Evolutionary conservation across 2,329 filamentous ascomycete genomes (phyloP).

Genomic region (Clonostachys rosea): DNA sequence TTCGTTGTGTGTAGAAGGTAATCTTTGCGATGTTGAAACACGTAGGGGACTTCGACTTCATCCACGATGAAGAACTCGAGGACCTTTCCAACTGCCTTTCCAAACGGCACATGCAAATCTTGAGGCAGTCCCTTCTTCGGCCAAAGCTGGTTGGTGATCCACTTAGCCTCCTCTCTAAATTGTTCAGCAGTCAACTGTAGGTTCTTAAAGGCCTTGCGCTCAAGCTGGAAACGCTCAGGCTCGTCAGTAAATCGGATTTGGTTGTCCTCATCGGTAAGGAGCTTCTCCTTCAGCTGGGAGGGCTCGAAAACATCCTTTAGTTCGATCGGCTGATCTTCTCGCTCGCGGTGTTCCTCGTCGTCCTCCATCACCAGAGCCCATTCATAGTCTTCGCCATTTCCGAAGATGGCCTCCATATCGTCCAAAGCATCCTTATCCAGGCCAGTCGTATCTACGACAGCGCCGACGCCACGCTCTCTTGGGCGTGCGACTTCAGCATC

Average conservation of each 20-base stretch:
- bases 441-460: constrained; percentile 73
- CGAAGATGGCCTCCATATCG: constrained; percentile 95
- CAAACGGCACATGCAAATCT: constrained; percentile 77
- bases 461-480: constrained; percentile 64
- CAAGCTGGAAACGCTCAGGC: constrained; percentile 90
- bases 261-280: constrained; percentile 94
- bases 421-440: constrained; percentile 90
- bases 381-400: constrained; percentile 90
- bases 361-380: constrained; percentile 91
- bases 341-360: constrained; percentile 72
- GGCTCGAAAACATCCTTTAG: constrained; percentile 98
- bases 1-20: constrained; percentile 90
- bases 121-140: constrained; percentile 74
- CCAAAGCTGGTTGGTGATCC: constrained; percentile 89
- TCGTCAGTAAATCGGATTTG: constrained; percentile 83
- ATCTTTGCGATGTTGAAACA: constrained; percentile 97
- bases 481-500: constrained; percentile 86
- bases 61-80: constrained; percentile 94
- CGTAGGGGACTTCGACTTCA: constrained; percentile 92
- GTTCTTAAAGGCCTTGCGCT: constrained; percentile 82
- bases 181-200: constrained; percentile 78
- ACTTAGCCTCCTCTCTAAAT: constrained; percentile 82
- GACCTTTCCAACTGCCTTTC: constrained; percentile 84
- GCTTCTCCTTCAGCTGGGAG: constrained; percentile 87
- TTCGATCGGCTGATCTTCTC: constrained; percentile 80